Conservation (phyloP, 495 filamentous ascomycete genomes). For the Talaromyces nanjingensis region DNA sequence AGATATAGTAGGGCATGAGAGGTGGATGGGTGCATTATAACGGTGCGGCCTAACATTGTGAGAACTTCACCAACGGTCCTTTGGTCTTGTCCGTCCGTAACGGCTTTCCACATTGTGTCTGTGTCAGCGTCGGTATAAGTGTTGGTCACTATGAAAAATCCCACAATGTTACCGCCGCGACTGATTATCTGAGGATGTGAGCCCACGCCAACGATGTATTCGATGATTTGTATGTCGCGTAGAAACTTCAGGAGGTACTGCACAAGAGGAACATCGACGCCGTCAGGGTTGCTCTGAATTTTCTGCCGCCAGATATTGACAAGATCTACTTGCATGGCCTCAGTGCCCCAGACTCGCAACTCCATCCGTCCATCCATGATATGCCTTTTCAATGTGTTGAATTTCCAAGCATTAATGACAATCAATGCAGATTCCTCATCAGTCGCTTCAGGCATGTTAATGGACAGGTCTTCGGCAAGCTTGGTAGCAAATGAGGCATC, state of each 20-base stretch:
- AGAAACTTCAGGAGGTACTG: constrained; percentile 62
- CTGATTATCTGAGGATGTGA: constrained; percentile 86
- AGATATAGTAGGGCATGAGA: constrained; percentile 56
- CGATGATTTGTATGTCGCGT: constrained; percentile 56
- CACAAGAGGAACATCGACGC: constrained; percentile 44
- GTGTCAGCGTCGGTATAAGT: constrained; percentile 66
- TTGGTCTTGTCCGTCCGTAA: constrained; percentile 77
- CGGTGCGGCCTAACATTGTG: constrained; percentile 62
- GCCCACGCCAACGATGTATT: constrained; percentile 84
- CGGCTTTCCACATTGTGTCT: constrained; percentile 77
- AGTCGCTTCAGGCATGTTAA: constrained; percentile 32
- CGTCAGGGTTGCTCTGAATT: constrained; percentile 31
- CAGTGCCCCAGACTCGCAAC: constrained; percentile 66
- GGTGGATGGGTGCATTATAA: constrained; percentile 44
- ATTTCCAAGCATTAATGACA: constrained; percentile 60
- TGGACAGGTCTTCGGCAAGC: constrained; percentile 29
- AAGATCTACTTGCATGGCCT: constrained; percentile 64
- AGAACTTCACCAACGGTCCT: constrained; percentile 74
- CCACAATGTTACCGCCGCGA: constrained; percentile 74
- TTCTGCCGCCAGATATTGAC: constrained; percentile 52
- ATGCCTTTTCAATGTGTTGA: constrained; percentile 59
- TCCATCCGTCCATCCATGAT: constrained; percentile 86
- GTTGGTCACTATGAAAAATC: constrained; percentile 77
- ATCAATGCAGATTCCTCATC: constrained; percentile 25
- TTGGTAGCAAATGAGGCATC: constrained; percentile 19